These are phyloP conservation scores for Lumnitzera racemosa DNA, from an alignment of 345 rosid species.

Conservation along the genomic window DNA sequence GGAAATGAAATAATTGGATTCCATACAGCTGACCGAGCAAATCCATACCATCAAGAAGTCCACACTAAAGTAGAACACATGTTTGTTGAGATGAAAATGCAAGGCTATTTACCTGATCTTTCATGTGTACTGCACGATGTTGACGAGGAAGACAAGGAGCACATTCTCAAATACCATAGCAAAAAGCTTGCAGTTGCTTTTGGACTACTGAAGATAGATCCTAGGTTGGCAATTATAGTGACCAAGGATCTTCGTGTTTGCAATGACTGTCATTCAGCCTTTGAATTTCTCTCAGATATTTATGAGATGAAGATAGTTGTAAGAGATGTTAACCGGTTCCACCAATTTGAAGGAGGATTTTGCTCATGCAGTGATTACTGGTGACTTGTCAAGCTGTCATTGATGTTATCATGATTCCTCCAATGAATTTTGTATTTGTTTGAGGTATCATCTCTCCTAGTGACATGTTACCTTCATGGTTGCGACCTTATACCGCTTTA, in stretches of 20 bases:
- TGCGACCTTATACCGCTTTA: no score
- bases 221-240: conserved; percentile 49
- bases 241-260: conserved; percentile 71
- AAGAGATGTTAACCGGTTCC: conserved; percentile 72
- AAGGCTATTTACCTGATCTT: conserved; percentile 55
- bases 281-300: conserved; percentile 60
- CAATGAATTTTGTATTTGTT: no score
- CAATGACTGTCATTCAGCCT: conserved; percentile 61
- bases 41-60: conserved; percentile 46
- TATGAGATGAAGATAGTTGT: conserved; percentile 54
- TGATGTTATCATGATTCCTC: no score
- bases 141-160: conserved; percentile 76
- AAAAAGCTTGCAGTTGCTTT: conserved; percentile 73
- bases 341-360: conserved; percentile 59
- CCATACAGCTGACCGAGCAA: conserved; percentile 56
- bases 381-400: conserved; percentile 17
- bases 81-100: conserved; percentile 50
- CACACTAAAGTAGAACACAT: conserved; percentile 42
- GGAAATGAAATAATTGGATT: conserved; percentile 49
- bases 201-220: conserved; percentile 54
- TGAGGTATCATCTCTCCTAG: no score
- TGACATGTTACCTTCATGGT: no score
- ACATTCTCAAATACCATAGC: conserved; percentile 54
- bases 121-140: conserved; percentile 56
- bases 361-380: conserved; percentile 79